These are phyloP conservation scores for Xylaria bambusicola DNA, from an alignment of 495 filamentous ascomycete genomes.

Conservation along the genomic window DNA sequence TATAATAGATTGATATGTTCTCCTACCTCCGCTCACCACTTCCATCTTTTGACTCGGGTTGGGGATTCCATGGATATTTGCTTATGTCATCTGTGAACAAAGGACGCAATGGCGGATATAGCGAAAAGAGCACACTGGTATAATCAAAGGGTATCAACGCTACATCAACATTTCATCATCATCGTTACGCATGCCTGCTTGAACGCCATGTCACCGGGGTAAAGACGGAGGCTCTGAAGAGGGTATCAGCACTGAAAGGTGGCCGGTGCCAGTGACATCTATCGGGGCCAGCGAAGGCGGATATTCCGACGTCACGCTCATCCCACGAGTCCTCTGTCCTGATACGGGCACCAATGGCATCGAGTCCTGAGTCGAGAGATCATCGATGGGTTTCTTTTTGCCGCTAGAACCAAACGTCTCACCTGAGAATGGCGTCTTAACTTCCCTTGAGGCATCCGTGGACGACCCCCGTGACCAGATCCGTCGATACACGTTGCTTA, in stretches of 20 bases:
- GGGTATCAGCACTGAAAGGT: background rate
- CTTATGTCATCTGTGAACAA: too few species aligned
- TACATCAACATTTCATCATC: conserved; percentile 12
- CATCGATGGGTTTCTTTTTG: background rate
- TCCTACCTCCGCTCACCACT: too few species aligned
- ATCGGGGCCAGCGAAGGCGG: background rate
- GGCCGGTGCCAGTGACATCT: conserved; percentile 5
- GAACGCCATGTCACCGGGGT: background rate
- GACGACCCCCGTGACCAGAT: background rate
- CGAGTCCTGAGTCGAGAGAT: background rate
- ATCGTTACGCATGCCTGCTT: too few species aligned
- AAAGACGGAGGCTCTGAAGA: background rate
- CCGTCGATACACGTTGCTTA: conserved; percentile 13
- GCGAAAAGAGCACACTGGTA: too few species aligned
- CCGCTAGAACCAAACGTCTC: background rate
- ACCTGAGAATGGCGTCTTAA: background rate
- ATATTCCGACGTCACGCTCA: background rate
- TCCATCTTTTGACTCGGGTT: too few species aligned
- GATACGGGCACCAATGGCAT: background rate
- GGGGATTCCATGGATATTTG: too few species aligned
- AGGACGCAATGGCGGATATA: too few species aligned
- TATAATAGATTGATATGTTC: too few species aligned
- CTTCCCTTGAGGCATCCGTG: background rate
- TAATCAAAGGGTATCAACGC: conserved; percentile 11
- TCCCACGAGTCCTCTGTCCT: background rate